These are phyloP conservation scores for Mycena epipterygia DNA, from an alignment of 768 basidiomycete genomes.

Conservation along the genomic window DNA sequence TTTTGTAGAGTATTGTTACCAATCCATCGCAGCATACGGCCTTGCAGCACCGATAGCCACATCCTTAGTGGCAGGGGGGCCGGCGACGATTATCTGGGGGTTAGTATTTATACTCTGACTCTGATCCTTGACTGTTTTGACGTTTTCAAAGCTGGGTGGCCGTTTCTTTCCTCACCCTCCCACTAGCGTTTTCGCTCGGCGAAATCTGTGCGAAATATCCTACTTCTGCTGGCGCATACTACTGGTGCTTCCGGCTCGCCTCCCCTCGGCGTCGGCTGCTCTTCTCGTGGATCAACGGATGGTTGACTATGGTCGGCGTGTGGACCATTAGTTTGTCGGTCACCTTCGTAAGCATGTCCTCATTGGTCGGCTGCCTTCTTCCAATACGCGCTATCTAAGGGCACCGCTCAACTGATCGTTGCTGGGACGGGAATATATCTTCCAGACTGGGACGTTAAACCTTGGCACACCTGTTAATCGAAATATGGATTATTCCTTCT, in stretches of 20 bases:
- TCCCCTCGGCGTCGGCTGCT: slow-evolving; percentile 65
- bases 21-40: slow-evolving; percentile 58
- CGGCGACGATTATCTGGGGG: slow-evolving; percentile 73
- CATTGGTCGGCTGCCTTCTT: not conserved
- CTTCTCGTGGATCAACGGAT: slow-evolving; percentile 76
- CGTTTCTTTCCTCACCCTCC: slow-evolving; percentile 62
- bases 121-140: not conserved
- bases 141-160: slow-evolving; percentile 59
- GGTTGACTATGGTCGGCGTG: slow-evolving; percentile 77
- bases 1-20: not conserved
- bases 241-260: slow-evolving; percentile 76
- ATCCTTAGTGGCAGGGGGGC: slow-evolving; percentile 66
- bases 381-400: slow-evolving; percentile 35
- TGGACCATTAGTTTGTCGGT: slow-evolving; percentile 79
- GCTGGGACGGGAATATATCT: slow-evolving; percentile 71
- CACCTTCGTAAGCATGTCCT: slow-evolving; percentile 61
- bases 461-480: slow-evolving; percentile 71
- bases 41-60: slow-evolving; percentile 71
- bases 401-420: slow-evolving; percentile 71
- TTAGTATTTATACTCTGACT: slow-evolving; percentile 36
- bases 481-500: not conserved
- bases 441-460: slow-evolving; percentile 67
- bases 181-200: slow-evolving; percentile 66
- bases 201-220: slow-evolving; percentile 75
- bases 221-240: slow-evolving; percentile 73